Base-by-base conservation (phyloP, 2,329 filamentous ascomycete species). In the Fusarium neocosmosporiellum region DNA sequence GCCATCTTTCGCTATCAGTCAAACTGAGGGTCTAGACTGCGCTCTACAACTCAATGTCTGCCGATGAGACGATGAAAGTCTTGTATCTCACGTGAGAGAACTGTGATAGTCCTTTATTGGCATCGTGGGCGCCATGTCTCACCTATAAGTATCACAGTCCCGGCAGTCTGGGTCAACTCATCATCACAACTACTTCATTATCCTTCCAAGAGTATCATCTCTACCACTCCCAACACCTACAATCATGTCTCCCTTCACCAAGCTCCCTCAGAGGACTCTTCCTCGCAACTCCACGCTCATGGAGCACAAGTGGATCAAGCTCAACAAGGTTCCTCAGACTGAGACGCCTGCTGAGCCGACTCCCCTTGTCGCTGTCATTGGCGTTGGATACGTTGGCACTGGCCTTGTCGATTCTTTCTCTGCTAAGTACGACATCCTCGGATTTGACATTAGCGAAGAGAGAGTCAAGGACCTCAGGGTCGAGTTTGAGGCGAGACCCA, bases 381-480 rank as follows among this genome's bases (percentile, higher is more conserved):
- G 86, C 10, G 84, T 87, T 4, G 87, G 87, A 27, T 88, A 87
- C 70, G 86, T 88, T 6, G 87, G 86, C 5, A 81, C 82, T 34
- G 84, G 87, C 57, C 84, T 88, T 9, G 83, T 86, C 34, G 75
- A 79, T 36, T 80, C 78, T 8, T 88, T 88, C 69, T 80, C 83
- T 3, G 73, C 66, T 7, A 71, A 77, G 22, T 87, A 82, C 72
- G 66, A 78, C 8, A 80, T 86, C 13, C 74, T 88, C 22, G 86
- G 83, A 10, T 87, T 84, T 66, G 86, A 88, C 46, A 80, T 87
- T 7, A 85, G 82, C 2, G 74, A 80, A 22, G 63, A 78, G 11
- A 81, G 84, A 9, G 70, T 86, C n/a, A 65, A 76, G 3, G 69
- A 81, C 7, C 74, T 86, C 2, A 67, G 77, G 18, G 43, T 74